Evolutionary conservation across 2,329 filamentous ascomycete genomes (phyloP).

Genomic region (Hymenotorrendiella dingleyae): DNA sequence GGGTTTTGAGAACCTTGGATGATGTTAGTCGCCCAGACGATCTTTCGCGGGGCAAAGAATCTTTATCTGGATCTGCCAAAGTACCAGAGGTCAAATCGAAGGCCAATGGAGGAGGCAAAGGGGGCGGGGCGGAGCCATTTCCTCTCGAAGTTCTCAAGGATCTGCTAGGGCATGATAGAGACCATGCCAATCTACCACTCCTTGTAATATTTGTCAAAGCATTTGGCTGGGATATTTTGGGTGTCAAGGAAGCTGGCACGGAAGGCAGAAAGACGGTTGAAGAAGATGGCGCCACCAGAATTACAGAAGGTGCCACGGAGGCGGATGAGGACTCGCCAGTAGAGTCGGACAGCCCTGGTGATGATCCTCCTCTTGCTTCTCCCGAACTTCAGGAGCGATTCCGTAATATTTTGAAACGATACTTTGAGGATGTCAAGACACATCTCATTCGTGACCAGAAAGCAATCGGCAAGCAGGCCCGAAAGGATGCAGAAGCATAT

Average conservation of each 20-base stretch:
- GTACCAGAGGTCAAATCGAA: constrained; percentile 53
- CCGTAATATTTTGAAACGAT: constrained; percentile 75
- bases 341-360: constrained; percentile 40
- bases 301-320: constrained; percentile 37
- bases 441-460: constrained; percentile 92
- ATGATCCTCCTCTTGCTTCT: constrained; percentile 69
- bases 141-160: constrained; percentile 98
- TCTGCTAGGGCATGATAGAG: constrained; percentile 84
- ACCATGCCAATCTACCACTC: constrained; percentile 84
- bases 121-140: constrained; percentile 77
- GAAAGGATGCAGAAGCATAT: constrained; percentile 95
- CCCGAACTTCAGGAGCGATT: constrained; percentile 80
- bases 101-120: constrained; percentile 48
- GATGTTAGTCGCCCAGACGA: constrained; percentile 59
- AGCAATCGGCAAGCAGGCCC: constrained; percentile 76
- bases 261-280: constrained; percentile 81
- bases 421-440: constrained; percentile 87
- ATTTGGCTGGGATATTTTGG: constrained; percentile 92
- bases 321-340: constrained; percentile 42
- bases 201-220: constrained; percentile 94
- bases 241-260: constrained; percentile 62
- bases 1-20: constrained; percentile 74
- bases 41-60: constrained; percentile 46
- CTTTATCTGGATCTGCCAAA: constrained; percentile 47
- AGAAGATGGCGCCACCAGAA: constrained; percentile 66